Evolutionary conservation across 2,329 filamentous ascomycete species (phyloP), one percentile per base, ranked within the genome.

Genomic region (Aspergillus luchuensis): DNA sequence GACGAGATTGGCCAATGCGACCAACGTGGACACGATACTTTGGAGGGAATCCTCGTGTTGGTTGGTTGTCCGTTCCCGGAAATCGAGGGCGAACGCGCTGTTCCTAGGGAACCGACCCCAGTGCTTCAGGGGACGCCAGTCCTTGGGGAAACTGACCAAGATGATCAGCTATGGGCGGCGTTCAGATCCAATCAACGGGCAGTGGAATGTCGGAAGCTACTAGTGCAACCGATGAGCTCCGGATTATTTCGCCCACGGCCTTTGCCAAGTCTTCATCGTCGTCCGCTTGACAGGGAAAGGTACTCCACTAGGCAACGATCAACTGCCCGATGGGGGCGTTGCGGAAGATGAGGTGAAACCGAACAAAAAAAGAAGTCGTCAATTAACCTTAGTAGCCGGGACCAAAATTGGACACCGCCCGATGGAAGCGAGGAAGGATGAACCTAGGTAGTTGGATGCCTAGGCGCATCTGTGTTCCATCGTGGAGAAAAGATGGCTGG

Each of bases 61-160:
- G 39, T 36, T 56, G 43, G 39, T 13, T 30, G 21, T 57, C 17
- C 21, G 25, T 57, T 57, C 62, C 61, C 59, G 59, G 59, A 63
- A 55, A 23, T 55, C 53, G 56, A 61, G 56, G 48, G n/a, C 23
- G 33, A 48, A 56, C 38, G 39, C 38, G 39, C 38, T 38, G 43
- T 41, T 49, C 25, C 55, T 53, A 53, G 33, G 51, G 33, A 53
- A 45, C 19, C 41, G 41, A 21, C 10, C 49, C 58, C 54, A 33
- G 47, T 57, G 28, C 47, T 36, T 58, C 58, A 61, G 58, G 58
- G 56, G 58, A 58, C 56, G 52, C 41, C 61, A 52, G 61, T 57
- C 33, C 53, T 59, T 50, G 60, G 57, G 52, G 48, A 62, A 56
- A 52, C 19, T 28, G 48, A 60, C n/a, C 47, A 51, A 15, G 49